Evolutionary conservation across 2,329 filamentous ascomycete species (phyloP), one percentile per base, ranked within the genome.

Genomic region (Plectosphaerella cucumerina): DNA sequence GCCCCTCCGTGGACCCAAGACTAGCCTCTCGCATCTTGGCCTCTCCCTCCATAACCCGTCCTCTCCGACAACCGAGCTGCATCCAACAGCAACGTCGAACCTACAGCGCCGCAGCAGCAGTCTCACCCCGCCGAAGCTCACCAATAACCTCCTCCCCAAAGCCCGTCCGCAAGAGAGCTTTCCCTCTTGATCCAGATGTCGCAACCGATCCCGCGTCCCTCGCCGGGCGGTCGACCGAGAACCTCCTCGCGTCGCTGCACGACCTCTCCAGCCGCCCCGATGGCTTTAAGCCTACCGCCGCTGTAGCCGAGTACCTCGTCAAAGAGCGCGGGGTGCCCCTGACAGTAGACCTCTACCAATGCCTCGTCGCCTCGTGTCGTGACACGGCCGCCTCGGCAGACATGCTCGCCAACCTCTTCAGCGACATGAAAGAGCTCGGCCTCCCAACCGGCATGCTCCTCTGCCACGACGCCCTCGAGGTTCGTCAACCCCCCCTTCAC

Each of bases 401-500:
- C 23, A 79, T 81, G 44, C 79, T 93, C 14, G 68, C 62, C 33
- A 71, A 70, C 18, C 71, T 96, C n/a, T 69, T 96, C 21, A 70
- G 80, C 20, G 90, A 96, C 60, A 89, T 97, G 84, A 74, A 77
- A 42, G 64, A 69, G 1, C 72, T 77, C 41, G 76, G 74, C 0
- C 73, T 97, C 43, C 76, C 83, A 8, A 88, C 90, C 57, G 47
- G 47, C 15, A 76, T 78, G 1, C 75, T 76, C 4, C 77, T 88
- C 2, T 93, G 89, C 60, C 85, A 92, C 65, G 82, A 82, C 54
- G 82, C 86, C 3, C 70, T 97, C 37, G 82, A 84, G 66, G 84
- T 87, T 63, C 22, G 71, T 58, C 22, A 6, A 8, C 6, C 2
- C 8, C 22, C 12, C 33, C 6, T n/a, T 9, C 5, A 4, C 11